Conservation (phyloP, 306 rosid species). For the Trifolium fragiferum region DNA sequence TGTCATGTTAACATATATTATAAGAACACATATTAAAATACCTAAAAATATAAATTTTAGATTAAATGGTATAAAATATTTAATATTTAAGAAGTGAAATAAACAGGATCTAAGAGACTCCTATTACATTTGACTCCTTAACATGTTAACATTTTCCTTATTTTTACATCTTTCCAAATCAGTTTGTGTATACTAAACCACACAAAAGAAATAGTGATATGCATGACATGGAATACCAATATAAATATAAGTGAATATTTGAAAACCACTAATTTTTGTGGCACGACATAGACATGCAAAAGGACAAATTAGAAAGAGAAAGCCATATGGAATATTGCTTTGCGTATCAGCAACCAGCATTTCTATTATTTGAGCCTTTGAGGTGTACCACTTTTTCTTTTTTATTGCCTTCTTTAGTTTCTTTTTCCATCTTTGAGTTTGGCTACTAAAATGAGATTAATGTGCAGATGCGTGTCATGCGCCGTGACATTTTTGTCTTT, state of each 20-base stretch:
- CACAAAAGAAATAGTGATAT: too few species aligned
- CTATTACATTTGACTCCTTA: too few species aligned
- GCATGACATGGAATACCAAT: background rate
- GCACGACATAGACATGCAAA: conserved; percentile 12
- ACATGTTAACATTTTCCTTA: too few species aligned
- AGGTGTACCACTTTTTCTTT: conserved; percentile 13
- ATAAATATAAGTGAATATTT: too few species aligned
- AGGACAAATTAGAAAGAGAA: conserved; percentile 6
- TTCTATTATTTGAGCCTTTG: conserved; percentile 5
- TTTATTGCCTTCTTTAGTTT: conserved; percentile 2
- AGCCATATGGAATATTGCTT: conserved; percentile 36
- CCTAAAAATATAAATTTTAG: too few species aligned
- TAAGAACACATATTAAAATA: too few species aligned
- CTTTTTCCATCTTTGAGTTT: conserved; percentile 15
- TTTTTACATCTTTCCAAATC: too few species aligned
- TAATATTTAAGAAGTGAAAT: too few species aligned
- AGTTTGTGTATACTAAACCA: too few species aligned
- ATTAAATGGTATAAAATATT: too few species aligned
- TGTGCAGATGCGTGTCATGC: background rate
- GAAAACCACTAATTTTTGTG: background rate
- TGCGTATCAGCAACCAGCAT: conserved; percentile 40
- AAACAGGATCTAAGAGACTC: too few species aligned
- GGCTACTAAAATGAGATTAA: conserved; percentile 44
- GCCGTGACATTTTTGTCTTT: conserved; percentile 18
- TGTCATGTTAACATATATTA: too few species aligned